Evolutionary conservation across 441 rosid species (phyloP), one percentile per base, ranked within the genome.

Genomic region (Pelargonium fulgidum): DNA sequence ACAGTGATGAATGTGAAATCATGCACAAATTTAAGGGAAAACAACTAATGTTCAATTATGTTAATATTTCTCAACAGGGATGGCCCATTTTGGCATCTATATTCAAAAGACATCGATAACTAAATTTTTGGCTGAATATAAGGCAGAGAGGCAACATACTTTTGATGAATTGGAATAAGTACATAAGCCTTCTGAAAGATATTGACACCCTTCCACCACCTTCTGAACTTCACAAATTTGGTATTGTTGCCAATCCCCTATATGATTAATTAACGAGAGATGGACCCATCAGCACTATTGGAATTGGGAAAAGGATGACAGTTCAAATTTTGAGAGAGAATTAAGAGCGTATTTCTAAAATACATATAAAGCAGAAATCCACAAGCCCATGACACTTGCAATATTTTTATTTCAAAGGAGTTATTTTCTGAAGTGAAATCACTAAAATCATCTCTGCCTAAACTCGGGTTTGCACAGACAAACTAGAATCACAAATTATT

Each of bases 131-230:
- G 58, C 58, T 52, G 16, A 52, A 8, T 7, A 52, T n/a, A 52
- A 52, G 16, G 1, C 61, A 54, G 61, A 54, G 22, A 54, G 20
- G 19, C 2, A 64, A 80, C 98, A 79, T 82, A 94, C 98, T 86
- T 90, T 48, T 94, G 94, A 29, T 94, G 96, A 68, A 92, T 89
- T 26, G 99, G 99, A 77, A 94, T 85, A 69, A 94, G 78, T 41
- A 94, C 65, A 73, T 94, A 94, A 4, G 98, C 89, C 80, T 90
- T 94, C 70, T 87, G 87, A 77, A 94, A 94, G 65, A 94, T 79
- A 81, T 89, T 83, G 71, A 84, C 82, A 72, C 93, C 97, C 82
- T 80, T 90, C 99, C 97, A 94, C 99, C 99, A 94, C 82, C 96
- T 92, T 83, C 99, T 83, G 79, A 92, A 89, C 87, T 81, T 94